These are phyloP conservation scores for Ophiostoma sp. DNA, from an alignment of 2,329 filamentous ascomycete genomes.

Conservation along the genomic window DNA sequence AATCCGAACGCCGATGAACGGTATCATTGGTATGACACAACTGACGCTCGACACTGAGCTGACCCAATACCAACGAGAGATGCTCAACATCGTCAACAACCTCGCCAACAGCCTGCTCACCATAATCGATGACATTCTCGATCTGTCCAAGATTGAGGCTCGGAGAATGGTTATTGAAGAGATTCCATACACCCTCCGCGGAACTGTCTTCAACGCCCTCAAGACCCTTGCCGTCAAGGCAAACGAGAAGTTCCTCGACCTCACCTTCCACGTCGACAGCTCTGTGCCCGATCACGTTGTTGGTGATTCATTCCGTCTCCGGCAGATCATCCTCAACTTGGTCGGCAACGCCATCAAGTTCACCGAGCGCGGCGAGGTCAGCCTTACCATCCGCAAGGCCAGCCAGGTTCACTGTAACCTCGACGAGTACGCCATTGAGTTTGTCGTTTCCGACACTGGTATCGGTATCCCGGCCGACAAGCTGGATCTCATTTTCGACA, in stretches of 20 bases:
- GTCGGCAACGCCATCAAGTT: slow-evolving; percentile 99
- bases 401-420: slow-evolving; percentile 48
- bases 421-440: slow-evolving; percentile 82
- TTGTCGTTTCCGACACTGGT: slow-evolving; percentile 90
- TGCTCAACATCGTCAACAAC: slow-evolving; percentile 97
- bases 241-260: slow-evolving; percentile 87
- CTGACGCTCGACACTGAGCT: slow-evolving; percentile 91
- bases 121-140: slow-evolving; percentile 83
- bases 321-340: slow-evolving; percentile 94
- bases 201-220: slow-evolving; percentile 93
- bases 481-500: slow-evolving; percentile 95
- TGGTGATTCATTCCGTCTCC: slow-evolving; percentile 90
- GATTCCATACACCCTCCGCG: slow-evolving; percentile 89
- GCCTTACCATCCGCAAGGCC: slow-evolving; percentile 76
- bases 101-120: slow-evolving; percentile 91
- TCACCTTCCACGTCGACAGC: slow-evolving; percentile 89
- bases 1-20: slow-evolving; percentile 95
- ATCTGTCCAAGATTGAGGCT: slow-evolving; percentile 80
- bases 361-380: slow-evolving; percentile 93
- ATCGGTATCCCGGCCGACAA: slow-evolving; percentile 96
- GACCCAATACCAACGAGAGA: slow-evolving; percentile 91
- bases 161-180: slow-evolving; percentile 98
- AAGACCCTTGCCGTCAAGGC: slow-evolving; percentile 97
- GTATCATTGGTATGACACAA: slow-evolving; percentile 97
- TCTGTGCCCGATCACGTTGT: slow-evolving; percentile 92